Evolutionary conservation across 2,329 filamentous ascomycete species (phyloP).

Genomic region (Sclerotinia trifoliorum): DNA sequence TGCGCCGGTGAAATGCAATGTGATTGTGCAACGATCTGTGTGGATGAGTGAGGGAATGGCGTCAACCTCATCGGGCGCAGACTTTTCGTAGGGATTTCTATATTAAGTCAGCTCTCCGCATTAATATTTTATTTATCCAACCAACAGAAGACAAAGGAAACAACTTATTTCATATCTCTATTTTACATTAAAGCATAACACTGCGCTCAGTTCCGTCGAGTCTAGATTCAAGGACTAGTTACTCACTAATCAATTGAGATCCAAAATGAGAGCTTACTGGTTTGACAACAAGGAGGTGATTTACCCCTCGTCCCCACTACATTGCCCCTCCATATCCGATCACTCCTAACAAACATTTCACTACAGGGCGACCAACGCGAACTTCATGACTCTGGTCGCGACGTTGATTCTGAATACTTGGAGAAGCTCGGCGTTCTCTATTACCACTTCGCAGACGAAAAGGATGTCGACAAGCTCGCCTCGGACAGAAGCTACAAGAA

Average conservation of each 20-base stretch:
- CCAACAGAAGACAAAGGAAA: neutral
- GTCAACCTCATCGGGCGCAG: constrained; percentile 6
- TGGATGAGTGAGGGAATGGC: constrained; percentile 9
- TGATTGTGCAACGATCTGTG: neutral
- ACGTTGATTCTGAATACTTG: constrained; percentile 65
- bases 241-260: neutral
- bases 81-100: constrained; percentile 1
- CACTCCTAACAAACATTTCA: constrained; percentile 24
- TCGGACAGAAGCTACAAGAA: constrained; percentile 81
- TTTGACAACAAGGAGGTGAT: constrained; percentile 64
- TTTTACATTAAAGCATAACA: neutral
- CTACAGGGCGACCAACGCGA: constrained; percentile 86
- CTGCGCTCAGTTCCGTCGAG: neutral
- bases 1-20: neutral
- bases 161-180: neutral
- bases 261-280: constrained; percentile 68
- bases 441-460: constrained; percentile 62
- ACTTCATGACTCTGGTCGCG: constrained; percentile 79
- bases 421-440: constrained; percentile 77
- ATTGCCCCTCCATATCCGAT: constrained; percentile 16
- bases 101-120: neutral
- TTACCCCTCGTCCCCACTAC: constrained; percentile 21
- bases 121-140: constrained; percentile 1
- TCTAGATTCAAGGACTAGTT: neutral
- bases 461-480: constrained; percentile 72